Base-by-base conservation (phyloP, 129 eudicot genomes). In the Chrysanthemum seticuspe region DNA sequence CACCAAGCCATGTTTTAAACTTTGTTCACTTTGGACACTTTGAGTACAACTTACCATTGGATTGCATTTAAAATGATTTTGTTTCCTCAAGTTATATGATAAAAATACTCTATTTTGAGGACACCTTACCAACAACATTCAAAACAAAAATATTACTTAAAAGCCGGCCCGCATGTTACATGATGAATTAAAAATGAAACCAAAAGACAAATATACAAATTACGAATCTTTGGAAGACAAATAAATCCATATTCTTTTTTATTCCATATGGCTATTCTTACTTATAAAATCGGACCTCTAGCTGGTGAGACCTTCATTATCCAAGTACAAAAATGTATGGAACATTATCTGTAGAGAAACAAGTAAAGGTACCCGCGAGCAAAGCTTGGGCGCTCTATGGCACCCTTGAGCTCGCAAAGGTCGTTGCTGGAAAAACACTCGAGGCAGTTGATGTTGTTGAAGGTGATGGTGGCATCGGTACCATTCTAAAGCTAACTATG, bases 401-500 rank as follows among this genome's bases (percentile, higher is more conserved):
- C 67, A 69, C 71, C 50, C 71, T 83, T 13, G 72, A 83, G 73
- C 66, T 83, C n/a, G 75, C 12, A 34, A 78, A 58, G 55, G 40
- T 74, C n/a, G 54, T 65, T 13, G 49, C 18, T 12, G 78, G 73
- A 13, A 55, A 70, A 51, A 13, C 65, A 10, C 59, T 78, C 0
- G 75, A 78, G 25, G 75, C 79, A 6, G 73, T 83, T 25, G 86
- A 78, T 1, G 67, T 83, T 6, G 62, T 78, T 0, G 77, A 78
- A 78, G 83, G 81, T 21, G 83, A 82, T 44, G 86, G 83, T 21
- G 72, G 74, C 5, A 12, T 2, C 0, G 86, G 80, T 8, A 78
- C 78, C 51, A 44, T 82, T 58, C 80, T 74, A 40, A 82, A 78
- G 23, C 73, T 73, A 10, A 40, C 78, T 62, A 62, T 82, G 2